Evolutionary conservation across 1,284 basidiomycete species (phyloP).

Genomic region (Tylopilus sp.): DNA sequence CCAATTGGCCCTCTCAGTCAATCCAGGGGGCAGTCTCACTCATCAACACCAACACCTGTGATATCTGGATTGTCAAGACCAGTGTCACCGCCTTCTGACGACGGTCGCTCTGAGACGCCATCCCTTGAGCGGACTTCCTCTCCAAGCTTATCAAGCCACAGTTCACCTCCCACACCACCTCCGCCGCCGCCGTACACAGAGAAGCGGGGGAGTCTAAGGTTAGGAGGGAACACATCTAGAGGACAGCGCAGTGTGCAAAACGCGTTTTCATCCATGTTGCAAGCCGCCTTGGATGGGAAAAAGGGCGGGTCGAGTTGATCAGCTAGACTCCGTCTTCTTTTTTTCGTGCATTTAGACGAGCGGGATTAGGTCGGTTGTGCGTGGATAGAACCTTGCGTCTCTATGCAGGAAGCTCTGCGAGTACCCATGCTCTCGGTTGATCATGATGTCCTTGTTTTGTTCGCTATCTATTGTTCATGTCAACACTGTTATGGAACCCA

Average conservation of each 20-base stretch:
- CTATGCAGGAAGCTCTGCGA: not conserved
- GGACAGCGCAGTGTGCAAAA: constrained; percentile 92
- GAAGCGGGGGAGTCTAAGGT: constrained; percentile 93
- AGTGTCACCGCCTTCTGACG: constrained; percentile 62
- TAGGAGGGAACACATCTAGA: constrained; percentile 95
- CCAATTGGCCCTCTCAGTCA: constrained; percentile 1
- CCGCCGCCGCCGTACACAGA: constrained; percentile 65
- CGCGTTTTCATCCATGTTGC: constrained; percentile 93
- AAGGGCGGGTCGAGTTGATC: constrained; percentile 49
- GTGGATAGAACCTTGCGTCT: not conserved
- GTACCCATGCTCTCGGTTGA: not conserved
- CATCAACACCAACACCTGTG: constrained; percentile 17
- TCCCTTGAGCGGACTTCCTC: constrained; percentile 40
- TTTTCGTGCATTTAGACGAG: not conserved
- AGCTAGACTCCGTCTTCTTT: not conserved
- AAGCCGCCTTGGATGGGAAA: constrained; percentile 84
- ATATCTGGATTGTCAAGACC: constrained; percentile 80
- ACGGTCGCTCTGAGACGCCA: constrained; percentile 48
- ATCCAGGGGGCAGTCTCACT: constrained; percentile 19
- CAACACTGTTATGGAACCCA: too few species aligned
- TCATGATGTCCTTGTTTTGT: not conserved
- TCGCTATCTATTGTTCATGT: not conserved
- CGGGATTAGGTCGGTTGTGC: too few species aligned
- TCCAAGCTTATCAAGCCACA: constrained; percentile 34
- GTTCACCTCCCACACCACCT: constrained; percentile 51